Percentiles rank a stretch among this genome's conserved stretches.
These are phyloP conservation scores for Paramecium octaurelia DNA, from an alignment of 73 alveolate species.

Conservation along the genomic window DNA sequence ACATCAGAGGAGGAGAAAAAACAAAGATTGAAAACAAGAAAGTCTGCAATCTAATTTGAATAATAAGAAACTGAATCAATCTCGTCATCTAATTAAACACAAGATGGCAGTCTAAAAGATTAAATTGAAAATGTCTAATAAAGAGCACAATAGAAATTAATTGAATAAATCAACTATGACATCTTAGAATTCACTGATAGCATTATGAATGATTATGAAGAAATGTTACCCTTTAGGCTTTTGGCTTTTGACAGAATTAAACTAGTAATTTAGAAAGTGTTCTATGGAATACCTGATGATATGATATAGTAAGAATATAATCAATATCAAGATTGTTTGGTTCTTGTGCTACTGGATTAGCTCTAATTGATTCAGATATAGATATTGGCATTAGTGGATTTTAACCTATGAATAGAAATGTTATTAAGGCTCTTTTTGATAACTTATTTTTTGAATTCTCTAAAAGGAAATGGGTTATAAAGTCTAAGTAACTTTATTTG, in stretches of 20 bases:
- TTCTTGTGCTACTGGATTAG: constrained; percentile 60
- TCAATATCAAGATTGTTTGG: constrained; percentile 27
- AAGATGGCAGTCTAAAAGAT: not conserved
- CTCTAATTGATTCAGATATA: constrained; percentile 48
- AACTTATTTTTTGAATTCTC: not conserved
- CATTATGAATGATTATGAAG: constrained; percentile 13
- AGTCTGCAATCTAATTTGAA: not conserved
- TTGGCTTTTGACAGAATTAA: constrained; percentile 22
- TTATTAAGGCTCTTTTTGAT: not conserved
- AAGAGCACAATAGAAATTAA: not conserved
- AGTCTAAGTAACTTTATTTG: not conserved
- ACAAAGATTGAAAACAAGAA: not conserved
- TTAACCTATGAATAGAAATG: not conserved
- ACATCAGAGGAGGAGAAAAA: not conserved
- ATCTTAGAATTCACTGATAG: not conserved
- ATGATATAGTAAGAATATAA: not conserved
- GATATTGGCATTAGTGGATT: constrained; percentile 57
- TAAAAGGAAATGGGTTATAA: not conserved
- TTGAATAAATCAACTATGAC: not conserved
- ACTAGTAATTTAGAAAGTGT: not conserved
- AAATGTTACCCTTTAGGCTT: not conserved
- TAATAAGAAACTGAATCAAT: not conserved
- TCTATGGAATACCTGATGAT: not conserved
- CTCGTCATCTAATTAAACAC: not conserved
- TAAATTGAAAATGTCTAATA: not conserved